Conservation (phyloP, 2,329 filamentous ascomycete species). For the Rhytidhysteron rufulum region DNA sequence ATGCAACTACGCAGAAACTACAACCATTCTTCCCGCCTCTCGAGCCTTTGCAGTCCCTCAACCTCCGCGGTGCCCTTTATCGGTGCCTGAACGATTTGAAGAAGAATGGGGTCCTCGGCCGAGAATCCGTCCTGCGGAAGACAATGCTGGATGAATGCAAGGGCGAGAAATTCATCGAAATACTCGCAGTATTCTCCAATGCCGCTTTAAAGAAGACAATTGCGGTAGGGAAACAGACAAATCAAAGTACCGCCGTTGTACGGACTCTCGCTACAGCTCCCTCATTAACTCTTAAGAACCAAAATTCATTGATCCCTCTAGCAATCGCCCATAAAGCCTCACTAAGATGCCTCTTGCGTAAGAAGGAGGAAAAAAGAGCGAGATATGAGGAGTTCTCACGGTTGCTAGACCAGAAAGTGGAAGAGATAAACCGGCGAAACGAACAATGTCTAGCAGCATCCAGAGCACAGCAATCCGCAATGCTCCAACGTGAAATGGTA, state of each 20-base stretch:
- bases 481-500: conserved; percentile 24
- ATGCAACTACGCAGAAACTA: conserved; percentile 60
- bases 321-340: conserved; percentile 70
- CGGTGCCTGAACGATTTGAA: conserved; percentile 80
- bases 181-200: conserved; percentile 79
- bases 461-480: conserved; percentile 23
- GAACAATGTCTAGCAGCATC: conserved; percentile 36
- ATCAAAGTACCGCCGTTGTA: conserved; percentile 37
- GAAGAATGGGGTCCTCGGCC: conserved; percentile 77
- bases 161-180: conserved; percentile 83
- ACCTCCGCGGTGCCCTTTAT: conserved; percentile 79
- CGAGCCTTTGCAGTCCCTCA: conserved; percentile 86
- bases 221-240: conserved; percentile 39
- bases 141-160: conserved; percentile 97
- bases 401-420: conserved; percentile 61
- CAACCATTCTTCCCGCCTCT: conserved; percentile 86
- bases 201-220: conserved; percentile 71
- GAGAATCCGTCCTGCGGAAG: conserved; percentile 79
- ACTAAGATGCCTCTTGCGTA: conserved; percentile 55
- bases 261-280: conserved; percentile 47
- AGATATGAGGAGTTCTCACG: conserved; percentile 63
- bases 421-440: conserved; percentile 52
- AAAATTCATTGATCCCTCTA: conserved; percentile 56
- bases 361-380: conserved; percentile 57
- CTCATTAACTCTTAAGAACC: conserved; percentile 23